A percentile compares a stretch with the other conserved stretches of the same genome.
Conservation (phyloP, 139 green algal genomes). For the Chara braunii region DNA sequence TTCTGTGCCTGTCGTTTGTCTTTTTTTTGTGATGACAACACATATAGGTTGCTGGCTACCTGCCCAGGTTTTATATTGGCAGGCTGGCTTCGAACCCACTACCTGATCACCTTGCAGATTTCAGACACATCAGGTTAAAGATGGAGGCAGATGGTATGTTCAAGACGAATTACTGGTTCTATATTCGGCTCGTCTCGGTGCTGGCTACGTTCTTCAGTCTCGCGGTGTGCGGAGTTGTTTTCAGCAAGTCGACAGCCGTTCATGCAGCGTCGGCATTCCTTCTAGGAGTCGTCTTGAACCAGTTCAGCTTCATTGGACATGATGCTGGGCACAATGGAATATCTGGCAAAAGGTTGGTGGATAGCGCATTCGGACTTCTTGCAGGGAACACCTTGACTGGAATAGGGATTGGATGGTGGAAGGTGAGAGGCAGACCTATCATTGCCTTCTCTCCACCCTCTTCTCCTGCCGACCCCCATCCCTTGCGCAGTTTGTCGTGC, state of each 20-base stretch:
- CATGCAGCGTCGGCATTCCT: constrained; percentile 23
- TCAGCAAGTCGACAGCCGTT: background rate
- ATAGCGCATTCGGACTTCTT: constrained; percentile 28
- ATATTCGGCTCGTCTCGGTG: background rate
- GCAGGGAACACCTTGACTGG: constrained; percentile 42
- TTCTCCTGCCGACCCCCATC: background rate
- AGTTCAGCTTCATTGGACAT: constrained; percentile 42
- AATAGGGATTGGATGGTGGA: constrained; percentile 47
- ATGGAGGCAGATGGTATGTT: constrained; percentile 9
- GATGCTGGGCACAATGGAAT: constrained; percentile 43
- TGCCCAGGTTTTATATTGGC: constrained; percentile 20
- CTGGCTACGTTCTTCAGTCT: background rate
- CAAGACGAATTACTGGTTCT: constrained; percentile 7
- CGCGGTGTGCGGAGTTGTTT: constrained; percentile 4
- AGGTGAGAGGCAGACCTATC: constrained; percentile 14
- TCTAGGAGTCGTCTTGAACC: constrained; percentile 43
- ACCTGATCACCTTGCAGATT: constrained; percentile 4
- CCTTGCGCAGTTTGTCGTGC: background rate
- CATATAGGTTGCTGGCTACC: too few relatives aligned
- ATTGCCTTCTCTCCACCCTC: background rate
- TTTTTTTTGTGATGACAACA: too few relatives aligned
- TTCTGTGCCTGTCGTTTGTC: too few relatives aligned
- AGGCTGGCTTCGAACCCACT: background rate
- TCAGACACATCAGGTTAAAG: constrained; percentile 6
- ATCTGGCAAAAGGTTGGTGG: constrained; percentile 8